Evolutionary conservation across 108 stramenopile species (phyloP).

Genomic region (Skeletonema costatum): DNA sequence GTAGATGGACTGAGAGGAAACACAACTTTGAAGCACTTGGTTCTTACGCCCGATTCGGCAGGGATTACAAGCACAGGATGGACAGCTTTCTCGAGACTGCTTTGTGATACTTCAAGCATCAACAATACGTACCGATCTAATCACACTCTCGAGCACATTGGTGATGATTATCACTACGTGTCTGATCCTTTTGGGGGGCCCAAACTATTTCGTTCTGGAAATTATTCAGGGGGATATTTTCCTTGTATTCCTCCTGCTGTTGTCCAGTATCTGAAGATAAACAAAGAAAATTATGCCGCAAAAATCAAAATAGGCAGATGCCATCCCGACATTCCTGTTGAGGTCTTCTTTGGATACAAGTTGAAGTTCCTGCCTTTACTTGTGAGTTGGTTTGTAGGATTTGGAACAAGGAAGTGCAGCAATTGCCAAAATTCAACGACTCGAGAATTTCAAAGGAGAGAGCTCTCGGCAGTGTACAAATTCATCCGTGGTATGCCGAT

Average conservation of each 20-base stretch:
- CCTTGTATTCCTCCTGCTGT: neutral
- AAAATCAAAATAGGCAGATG: neutral
- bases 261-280: neutral
- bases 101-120: neutral
- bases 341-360: neutral
- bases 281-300: neutral
- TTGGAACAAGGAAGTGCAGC: too few species aligned
- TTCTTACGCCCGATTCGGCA: neutral
- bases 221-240: neutral
- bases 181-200: neutral
- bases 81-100: constrained; percentile 2
- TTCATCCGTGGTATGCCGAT: neutral
- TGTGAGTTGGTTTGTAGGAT: neutral
- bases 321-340: neutral
- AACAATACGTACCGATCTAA: constrained; percentile 16
- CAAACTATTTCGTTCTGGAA: neutral
- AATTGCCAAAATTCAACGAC: too few species aligned
- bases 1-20: neutral
- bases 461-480: neutral
- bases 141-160: constrained; percentile 10
- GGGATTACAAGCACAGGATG: neutral
- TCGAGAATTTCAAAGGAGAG: neutral
- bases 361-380: neutral
- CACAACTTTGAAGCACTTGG: constrained; percentile 3
- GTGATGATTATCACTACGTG: neutral